These are phyloP conservation scores for Botrytis fragariae DNA, from an alignment of 2,329 filamentous ascomycete species.

Conservation along the genomic window DNA sequence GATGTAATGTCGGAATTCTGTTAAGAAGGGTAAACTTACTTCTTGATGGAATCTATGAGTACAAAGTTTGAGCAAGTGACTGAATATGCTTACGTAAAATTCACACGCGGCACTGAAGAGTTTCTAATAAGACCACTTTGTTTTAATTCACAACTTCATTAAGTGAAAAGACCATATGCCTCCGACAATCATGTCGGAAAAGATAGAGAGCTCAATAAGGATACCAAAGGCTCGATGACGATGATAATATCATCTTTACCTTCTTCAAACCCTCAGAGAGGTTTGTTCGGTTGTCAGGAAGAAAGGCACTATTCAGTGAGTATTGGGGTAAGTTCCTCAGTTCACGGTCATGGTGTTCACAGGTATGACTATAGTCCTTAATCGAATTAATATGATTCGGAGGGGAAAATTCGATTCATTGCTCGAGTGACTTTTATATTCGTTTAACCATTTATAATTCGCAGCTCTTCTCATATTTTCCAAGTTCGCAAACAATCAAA, in stretches of 20 bases:
- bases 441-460: not conserved
- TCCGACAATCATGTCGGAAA: not conserved
- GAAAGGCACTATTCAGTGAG: not conserved
- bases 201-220: not conserved
- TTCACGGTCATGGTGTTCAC: not conserved
- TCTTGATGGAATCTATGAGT: no score
- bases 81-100: not conserved
- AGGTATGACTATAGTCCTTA: not conserved
- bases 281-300: no score
- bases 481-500: no score
- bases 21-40: no score
- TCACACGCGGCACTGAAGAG: not conserved
- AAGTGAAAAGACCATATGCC: not conserved
- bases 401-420: not conserved
- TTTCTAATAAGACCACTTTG: no score
- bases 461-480: not conserved
- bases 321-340: not conserved
- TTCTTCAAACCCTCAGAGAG: no score
- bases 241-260: no score
- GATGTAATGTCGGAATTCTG: no score
- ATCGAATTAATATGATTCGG: not conserved
- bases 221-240: not conserved
- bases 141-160: no score
- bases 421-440: no score
- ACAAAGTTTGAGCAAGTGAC: no score